Conservation (phyloP, 495 filamentous ascomycete genomes). For the Geoglossum glabrum region DNA sequence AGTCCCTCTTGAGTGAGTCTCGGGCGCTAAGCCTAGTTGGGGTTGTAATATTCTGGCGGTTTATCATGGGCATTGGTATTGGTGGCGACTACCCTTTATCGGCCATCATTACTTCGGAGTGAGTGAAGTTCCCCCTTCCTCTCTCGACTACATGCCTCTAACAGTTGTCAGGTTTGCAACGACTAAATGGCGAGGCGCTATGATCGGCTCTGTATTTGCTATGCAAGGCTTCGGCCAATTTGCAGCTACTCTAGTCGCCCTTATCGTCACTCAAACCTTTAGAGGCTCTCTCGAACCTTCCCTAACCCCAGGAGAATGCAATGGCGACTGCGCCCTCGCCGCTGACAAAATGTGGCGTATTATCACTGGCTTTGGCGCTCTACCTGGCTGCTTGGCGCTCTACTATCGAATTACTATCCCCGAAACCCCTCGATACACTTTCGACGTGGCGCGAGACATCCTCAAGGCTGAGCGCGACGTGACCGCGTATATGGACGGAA, state of each 20-base stretch:
- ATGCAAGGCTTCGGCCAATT: conserved; percentile 48
- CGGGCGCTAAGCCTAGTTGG: conserved; percentile 46
- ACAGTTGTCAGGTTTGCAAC: conserved; percentile 29
- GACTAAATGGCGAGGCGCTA: conserved; percentile 33
- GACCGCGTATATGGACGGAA: background rate
- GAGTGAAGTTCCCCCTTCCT: conserved; percentile 2
- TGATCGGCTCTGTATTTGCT: conserved; percentile 47
- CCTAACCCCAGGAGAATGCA: background rate
- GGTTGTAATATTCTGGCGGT: conserved; percentile 45
- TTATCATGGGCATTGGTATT: conserved; percentile 22
- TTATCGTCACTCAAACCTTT: conserved; percentile 20
- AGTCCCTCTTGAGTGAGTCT: conserved; percentile 40
- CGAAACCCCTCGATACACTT: conserved; percentile 36
- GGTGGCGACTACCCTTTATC: conserved; percentile 36
- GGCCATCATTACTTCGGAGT: conserved; percentile 43
- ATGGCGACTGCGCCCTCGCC: background rate
- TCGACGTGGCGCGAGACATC: conserved; percentile 24
- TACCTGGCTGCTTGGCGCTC: conserved; percentile 41
- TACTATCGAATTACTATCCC: conserved; percentile 39
- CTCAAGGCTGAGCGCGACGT: conserved; percentile 11
- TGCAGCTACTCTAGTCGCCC: conserved; percentile 29
- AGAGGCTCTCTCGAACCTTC: background rate
- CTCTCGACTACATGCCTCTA: background rate
- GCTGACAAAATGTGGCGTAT: conserved; percentile 36
- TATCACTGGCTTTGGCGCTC: conserved; percentile 36